A percentile compares a stretch with the other conserved stretches of the same genome.
phyloP scores from a whole-genome alignment of 2,329 filamentous ascomycete species.

The Emmonsiellopsis sp. region DNA sequence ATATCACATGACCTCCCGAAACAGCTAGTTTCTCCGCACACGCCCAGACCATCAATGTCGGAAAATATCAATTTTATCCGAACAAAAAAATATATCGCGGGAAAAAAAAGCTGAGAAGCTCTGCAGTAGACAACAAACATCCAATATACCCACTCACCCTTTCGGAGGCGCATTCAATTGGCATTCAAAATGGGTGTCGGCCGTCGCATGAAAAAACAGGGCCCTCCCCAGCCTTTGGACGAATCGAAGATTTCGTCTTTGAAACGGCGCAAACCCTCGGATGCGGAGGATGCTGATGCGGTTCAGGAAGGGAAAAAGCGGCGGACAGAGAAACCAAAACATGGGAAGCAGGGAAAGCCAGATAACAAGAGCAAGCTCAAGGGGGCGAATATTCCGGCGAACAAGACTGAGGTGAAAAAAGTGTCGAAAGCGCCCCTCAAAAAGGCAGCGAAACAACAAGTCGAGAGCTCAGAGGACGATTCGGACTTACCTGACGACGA shows the following conservation, averaged over 20 bases:
- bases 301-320: conserved; percentile 10
- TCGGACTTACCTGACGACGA: conserved; percentile 36
- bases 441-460: conserved; percentile 31
- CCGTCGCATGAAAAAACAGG: conserved; percentile 94
- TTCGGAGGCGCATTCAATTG: conserved; percentile 11
- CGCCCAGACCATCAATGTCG: background rate
- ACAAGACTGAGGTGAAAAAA: conserved; percentile 21
- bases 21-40: too few relatives aligned
- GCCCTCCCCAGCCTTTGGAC: conserved; percentile 70
- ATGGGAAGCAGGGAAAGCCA: conserved; percentile 45
- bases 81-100: background rate
- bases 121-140: too few relatives aligned
- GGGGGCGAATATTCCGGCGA: conserved; percentile 28
- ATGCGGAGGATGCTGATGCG: conserved; percentile 46
- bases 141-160: background rate
- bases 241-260: conserved; percentile 51
- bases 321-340: conserved; percentile 6
- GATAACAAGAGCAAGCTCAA: conserved; percentile 19
- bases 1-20: too few relatives aligned
- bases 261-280: conserved; percentile 77
- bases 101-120: too few relatives aligned
- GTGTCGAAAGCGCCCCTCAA: conserved; percentile 13
- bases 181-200: conserved; percentile 67
- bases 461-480: conserved; percentile 25
- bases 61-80: background rate